Evolutionary conservation across 192 early-diverging fungal genomes (phyloP), one percentile per base, ranked within the genome.

Genomic region (Backusella parvicylindrica): DNA sequence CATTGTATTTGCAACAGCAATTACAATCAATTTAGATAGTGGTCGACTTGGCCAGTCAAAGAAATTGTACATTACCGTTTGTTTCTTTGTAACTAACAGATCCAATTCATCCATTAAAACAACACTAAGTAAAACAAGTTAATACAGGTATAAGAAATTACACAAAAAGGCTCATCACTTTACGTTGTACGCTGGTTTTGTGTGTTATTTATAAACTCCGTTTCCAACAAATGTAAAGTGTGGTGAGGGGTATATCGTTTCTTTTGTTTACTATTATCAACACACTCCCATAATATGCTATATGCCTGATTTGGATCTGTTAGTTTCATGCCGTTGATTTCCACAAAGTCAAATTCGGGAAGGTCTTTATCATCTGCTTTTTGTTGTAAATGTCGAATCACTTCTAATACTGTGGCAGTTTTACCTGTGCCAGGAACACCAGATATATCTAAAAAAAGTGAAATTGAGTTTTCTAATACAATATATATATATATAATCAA

Each of bases 1-100:
- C 95, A 99, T 99, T 0, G 97, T 98, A 80, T 99, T 99, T 38
- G 98, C 97, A 68, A 99, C 92, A 0, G 97, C 97, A 50, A 99
- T 84, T 2, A 99, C 93, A 74, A 98, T 93, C 15, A 99, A 81
- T 72, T 91, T 86, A 15, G 96, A 95, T 74, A 93, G 84, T 9
- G 88, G 83, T 28, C 93, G 87, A 53, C 91, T 93, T 18, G 98
- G 96, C 97, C 97, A 99, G 63, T 98, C 95, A 73, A 99, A 98
- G 75, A 99, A 95, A 79, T 98, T 99, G 84, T 98, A 99, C 86
- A 99, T 93, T 53, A 99, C 93, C 1, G 88, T 87, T 75, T 98
- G 97, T 64, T 93, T 94, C 72, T 93, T 91, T 0, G 95, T 96
- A 6, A 97, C 94, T 23, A 99, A 82, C 12, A 98, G 79, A 80